Base-by-base conservation (phyloP, 1,284 basidiomycete species). In the Moesziomyces sp. region DNA sequence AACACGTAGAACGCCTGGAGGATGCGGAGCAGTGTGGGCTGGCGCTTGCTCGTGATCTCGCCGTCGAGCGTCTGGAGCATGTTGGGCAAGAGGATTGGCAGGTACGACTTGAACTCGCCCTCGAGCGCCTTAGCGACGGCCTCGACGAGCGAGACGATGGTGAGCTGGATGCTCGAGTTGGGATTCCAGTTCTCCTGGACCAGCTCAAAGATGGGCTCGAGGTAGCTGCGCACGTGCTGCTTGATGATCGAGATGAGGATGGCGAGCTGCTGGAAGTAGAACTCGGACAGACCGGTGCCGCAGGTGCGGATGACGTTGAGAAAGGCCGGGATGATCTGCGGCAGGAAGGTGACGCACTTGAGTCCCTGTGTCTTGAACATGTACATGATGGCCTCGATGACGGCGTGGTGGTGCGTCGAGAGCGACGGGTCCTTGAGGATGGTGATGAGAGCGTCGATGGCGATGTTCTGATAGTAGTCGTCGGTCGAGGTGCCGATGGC, bases 281-380 rank as follows among this genome's bases (percentile, higher is more conserved):
- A 96, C 58, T 96, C 94, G 85, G 97, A 93, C 40, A 93, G 86
- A 35, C 94, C 91, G 0, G 91, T 38, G 84, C 86, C 49, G 93
- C 93, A 44, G 88, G 90, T 82, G 28, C 92, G 89, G 28, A 96
- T 93, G 38, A 98, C 96, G 48, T 89, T 87, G 26, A 97, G 89
- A 85, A 99, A 97, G 0, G 95, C 97, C 1, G 97, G 97, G 42
- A 99, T 92, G 79, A 99, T 97, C 92, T 97, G 80, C 46, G 96
- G 93, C 38, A 99, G 86, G 86, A 97, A 99, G 5, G 93, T 90
- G 30, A 97, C 95, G 84, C 95, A 98, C 87, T 95, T 94, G 79
- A 99, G 86, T 9, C 97, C 93, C 84, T 99, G 94, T 0, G 95
- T 98, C 85, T 96, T 94, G 89, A 99, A 99, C 72, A 99, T 98